Conservation (phyloP, 2,329 filamentous ascomycete genomes). For the Triangularia verruculosa region DNA sequence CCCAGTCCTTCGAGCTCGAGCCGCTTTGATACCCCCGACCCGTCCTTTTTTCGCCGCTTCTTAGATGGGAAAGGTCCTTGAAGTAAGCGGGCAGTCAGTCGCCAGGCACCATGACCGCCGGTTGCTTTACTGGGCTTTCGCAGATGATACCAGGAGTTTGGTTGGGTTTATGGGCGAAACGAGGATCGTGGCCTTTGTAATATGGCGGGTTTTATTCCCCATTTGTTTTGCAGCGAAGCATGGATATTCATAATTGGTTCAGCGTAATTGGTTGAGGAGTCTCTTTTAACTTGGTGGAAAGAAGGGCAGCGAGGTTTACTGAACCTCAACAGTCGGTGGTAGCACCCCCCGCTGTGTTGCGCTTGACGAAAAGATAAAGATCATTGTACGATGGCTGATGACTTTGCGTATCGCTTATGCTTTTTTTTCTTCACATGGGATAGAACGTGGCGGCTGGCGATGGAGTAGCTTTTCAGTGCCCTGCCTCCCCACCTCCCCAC, state of each 20-base stretch:
- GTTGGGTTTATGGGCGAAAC: not conserved
- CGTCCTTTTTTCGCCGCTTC: not conserved
- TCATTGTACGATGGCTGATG: no score
- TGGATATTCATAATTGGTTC: not conserved
- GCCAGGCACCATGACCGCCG: not conserved
- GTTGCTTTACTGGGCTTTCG: not conserved
- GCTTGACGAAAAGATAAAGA: not conserved
- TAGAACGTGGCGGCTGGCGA: not conserved
- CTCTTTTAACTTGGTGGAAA: not conserved
- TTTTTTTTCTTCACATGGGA: not conserved
- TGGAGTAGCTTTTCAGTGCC: no score
- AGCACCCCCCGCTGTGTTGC: no score
- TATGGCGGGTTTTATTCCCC: not conserved
- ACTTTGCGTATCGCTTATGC: no score
- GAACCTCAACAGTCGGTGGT: not conserved
- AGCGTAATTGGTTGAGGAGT: not conserved
- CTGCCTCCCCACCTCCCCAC: no score
- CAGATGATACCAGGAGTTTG: slow-evolving; percentile 14
- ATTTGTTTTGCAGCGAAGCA: not conserved
- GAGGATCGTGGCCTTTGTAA: not conserved
- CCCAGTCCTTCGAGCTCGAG: not conserved
- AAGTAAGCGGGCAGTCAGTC: not conserved
- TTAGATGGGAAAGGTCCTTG: not conserved
- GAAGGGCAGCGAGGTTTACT: not conserved
- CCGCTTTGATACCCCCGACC: not conserved